phyloP scores from a whole-genome alignment of 345 rosid species.

The Arabis alpina region DNA sequence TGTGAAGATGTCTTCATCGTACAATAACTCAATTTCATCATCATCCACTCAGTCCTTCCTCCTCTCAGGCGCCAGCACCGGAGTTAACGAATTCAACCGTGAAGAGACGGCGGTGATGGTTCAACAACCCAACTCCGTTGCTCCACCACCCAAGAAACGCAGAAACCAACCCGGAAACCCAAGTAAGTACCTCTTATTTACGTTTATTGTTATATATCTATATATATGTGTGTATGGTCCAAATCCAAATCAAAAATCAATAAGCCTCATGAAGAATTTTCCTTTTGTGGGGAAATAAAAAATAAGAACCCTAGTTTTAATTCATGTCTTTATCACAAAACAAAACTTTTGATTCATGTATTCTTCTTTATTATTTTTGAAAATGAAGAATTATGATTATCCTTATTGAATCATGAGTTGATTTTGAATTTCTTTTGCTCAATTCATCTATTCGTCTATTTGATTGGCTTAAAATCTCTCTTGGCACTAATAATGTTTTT shows the following conservation, averaged over 20 bases:
- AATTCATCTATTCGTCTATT: slow-evolving; percentile 12
- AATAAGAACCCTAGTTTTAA: slow-evolving; percentile 23
- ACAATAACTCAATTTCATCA: slow-evolving; percentile 30
- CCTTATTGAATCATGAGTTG: background rate
- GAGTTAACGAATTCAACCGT: slow-evolving; percentile 30
- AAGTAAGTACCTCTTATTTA: slow-evolving; percentile 51
- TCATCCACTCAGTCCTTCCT: slow-evolving; percentile 40
- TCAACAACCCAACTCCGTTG: slow-evolving; percentile 45
- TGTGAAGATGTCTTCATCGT: slow-evolving; percentile 42
- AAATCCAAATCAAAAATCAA: background rate
- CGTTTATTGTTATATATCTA: background rate
- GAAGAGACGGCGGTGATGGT: slow-evolving; percentile 28
- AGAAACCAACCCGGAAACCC: slow-evolving; percentile 85
- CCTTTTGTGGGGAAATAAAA: background rate
- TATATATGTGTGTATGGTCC: background rate
- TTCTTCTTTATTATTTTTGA: background rate
- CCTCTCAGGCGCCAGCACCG: slow-evolving; percentile 19
- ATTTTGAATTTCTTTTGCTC: background rate
- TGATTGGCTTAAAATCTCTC: slow-evolving; percentile 1
- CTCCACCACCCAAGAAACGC: slow-evolving; percentile 64
- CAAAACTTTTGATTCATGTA: background rate
- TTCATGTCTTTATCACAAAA: background rate
- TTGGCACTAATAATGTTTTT: background rate
- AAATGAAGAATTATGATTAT: background rate
- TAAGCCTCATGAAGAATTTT: slow-evolving; percentile 16